Percentiles rank a stretch among this genome's conserved stretches.
phyloP scores from a whole-genome alignment of 768 basidiomycete species.

The Lentinula detonsa region DNA sequence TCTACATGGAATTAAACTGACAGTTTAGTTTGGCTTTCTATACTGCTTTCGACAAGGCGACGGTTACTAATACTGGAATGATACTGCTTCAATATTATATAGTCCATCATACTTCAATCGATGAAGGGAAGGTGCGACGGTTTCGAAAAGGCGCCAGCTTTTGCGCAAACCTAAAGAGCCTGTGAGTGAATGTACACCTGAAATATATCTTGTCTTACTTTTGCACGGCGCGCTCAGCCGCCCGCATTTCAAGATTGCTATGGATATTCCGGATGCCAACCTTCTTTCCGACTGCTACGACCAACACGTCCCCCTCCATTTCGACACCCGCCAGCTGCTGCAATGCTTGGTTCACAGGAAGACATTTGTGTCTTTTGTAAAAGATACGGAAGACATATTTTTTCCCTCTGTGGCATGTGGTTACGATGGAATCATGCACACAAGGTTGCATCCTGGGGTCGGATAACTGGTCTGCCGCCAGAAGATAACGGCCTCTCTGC shows the following conservation, averaged over 20 bases:
- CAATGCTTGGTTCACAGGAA: neutral
- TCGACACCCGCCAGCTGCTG: neutral
- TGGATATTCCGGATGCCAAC: neutral
- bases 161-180: neutral
- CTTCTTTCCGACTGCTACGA: neutral
- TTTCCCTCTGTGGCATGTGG: neutral
- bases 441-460: neutral
- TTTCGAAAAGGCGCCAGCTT: neutral
- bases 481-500: neutral
- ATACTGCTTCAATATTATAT: too few species aligned
- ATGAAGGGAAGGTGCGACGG: neutral
- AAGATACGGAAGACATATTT: neutral
- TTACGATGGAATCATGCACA: neutral
- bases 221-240: neutral
- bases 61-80: too few species aligned
- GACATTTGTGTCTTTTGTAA: neutral
- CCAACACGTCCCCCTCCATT: neutral
- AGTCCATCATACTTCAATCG: too few species aligned
- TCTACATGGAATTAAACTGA: too few species aligned
- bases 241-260: neutral
- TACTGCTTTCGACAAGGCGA: too few species aligned
- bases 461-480: neutral
- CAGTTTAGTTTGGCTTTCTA: too few species aligned
- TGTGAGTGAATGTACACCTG: neutral
- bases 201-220: neutral